Conservation (phyloP, 768 basidiomycete species). For the Russula vinacea region DNA sequence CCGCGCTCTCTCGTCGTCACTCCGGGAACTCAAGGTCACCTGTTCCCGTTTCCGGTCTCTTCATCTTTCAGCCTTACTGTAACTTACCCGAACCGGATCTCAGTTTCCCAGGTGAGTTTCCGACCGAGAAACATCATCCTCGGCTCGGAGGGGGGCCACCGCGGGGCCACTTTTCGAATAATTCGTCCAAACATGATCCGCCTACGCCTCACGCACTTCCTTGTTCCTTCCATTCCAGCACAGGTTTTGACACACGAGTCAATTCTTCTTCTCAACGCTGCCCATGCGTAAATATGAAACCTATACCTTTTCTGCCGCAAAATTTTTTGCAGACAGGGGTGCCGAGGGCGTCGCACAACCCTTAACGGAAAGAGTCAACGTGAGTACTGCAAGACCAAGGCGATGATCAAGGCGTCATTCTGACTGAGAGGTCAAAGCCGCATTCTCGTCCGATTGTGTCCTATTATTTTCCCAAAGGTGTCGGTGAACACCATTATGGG, state of each 20-base stretch:
- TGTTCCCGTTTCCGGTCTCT: background rate
- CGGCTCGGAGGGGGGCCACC: background rate
- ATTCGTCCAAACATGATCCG: too few relatives aligned
- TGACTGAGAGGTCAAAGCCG: slow-evolving; percentile 40
- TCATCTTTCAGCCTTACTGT: background rate
- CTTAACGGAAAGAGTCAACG: slow-evolving; percentile 75
- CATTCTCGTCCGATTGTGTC: slow-evolving; percentile 90
- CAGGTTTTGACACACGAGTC: background rate
- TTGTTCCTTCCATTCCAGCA: background rate
- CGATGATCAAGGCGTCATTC: background rate
- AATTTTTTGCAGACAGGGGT: slow-evolving; percentile 78
- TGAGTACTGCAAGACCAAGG: slow-evolving; percentile 40
- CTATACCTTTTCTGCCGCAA: slow-evolving; percentile 64
- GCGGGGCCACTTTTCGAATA: background rate
- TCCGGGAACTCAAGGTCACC: background rate
- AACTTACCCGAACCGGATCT: background rate
- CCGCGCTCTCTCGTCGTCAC: background rate
- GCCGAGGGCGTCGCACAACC: slow-evolving; percentile 68
- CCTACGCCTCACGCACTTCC: too few relatives aligned
- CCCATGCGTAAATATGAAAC: slow-evolving; percentile 30
- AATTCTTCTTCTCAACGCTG: background rate
- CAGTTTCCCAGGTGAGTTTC: background rate
- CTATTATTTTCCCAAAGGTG: slow-evolving; percentile 92
- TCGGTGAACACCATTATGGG: slow-evolving; percentile 96
- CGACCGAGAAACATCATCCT: background rate